Evolutionary conservation across 2,329 filamentous ascomycete species (phyloP), one percentile per base, ranked within the genome.

Genomic region (Pleoardoris graminearum): DNA sequence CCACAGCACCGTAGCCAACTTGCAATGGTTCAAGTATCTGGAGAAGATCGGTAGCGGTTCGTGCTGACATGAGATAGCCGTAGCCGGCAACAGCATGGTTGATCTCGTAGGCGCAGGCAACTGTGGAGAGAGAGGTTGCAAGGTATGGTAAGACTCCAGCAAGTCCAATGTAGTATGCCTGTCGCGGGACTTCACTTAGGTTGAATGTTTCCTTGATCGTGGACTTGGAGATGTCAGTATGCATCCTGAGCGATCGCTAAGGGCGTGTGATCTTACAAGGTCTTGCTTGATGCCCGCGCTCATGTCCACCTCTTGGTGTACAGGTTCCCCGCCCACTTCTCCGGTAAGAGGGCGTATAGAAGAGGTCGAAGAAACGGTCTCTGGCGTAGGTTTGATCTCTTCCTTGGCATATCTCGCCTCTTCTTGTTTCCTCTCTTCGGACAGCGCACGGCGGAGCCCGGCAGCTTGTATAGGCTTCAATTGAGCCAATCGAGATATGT

Each of bases 1-100:
- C 85, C 52, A 95, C 85, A 42, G 92, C 93, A 50, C 93, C 92
- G 65, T 95, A 96, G 53, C 91, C 92, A 49, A 97, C 82, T 75
- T 97, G 93, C 48, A 97, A 77, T 11, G 91, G 91, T 76, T 96
- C 91, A 25, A 96, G 79, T 14, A 91, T 72, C 60, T 87, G 82
- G 8, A 97, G 81, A 50, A 91, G 78, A 21, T 88, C 76, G 55
- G 86, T 84, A 2, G 91, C 91, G 2, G 83, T 87, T 44, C 91
- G 84, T 44, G 85, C 85, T 59, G 79, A 84, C 68, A 94, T 82
- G 37, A 91, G 69, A 45, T 88, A 78, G 23, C 83, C 81, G 12
- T 80, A 78, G 27, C 89, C 90, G 7, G 78, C 76, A 1, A 83
- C 80, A 1, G 83, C 77, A 55, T 87, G 85, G 70, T 91, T 92